Evolutionary conservation across 2,329 filamentous ascomycete species (phyloP).

Genomic region (Cercospora zeina): DNA sequence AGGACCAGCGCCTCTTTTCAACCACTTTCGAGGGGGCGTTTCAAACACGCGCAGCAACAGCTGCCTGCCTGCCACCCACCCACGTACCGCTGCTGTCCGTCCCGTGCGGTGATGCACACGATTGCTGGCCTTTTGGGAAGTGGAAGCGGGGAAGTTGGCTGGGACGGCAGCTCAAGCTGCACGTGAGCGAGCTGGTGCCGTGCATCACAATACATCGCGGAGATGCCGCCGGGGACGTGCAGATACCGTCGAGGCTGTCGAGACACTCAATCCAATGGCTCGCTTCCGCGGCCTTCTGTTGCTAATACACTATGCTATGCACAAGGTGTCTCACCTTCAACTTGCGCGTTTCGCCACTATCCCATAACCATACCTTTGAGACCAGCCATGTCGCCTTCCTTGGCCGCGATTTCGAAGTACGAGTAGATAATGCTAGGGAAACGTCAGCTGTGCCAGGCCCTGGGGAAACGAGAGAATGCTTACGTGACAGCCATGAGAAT

Average conservation of each 20-base stretch:
- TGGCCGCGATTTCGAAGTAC: constrained; percentile 98
- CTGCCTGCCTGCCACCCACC: neutral
- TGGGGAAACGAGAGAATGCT: constrained; percentile 50
- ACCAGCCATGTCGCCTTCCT: constrained; percentile 91
- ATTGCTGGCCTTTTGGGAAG: constrained; percentile 23
- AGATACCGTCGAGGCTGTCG: neutral
- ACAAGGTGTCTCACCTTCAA: constrained; percentile 30
- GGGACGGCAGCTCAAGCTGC: constrained; percentile 13
- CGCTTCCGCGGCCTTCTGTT: constrained; percentile 11
- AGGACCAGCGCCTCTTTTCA: neutral
- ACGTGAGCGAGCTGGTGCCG: neutral
- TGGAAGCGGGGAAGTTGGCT: constrained; percentile 15
- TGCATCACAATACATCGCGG: neutral
- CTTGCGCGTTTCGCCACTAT: constrained; percentile 22
- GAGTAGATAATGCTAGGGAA: constrained; percentile 89
- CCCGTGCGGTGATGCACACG: constrained; percentile 16
- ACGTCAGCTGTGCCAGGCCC: constrained; percentile 34
- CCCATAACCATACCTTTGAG: constrained; percentile 66
- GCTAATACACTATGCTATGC: constrained; percentile 25
- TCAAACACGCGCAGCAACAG: constrained; percentile 1
- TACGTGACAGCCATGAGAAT: constrained; percentile 97
- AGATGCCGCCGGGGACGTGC: neutral
- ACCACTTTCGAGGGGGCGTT: constrained; percentile 1
- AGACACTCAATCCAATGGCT: constrained; percentile 6
- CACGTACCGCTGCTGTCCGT: constrained; percentile 1